Base-by-base conservation (phyloP, 106 monocot species). In the Dendrobium nobile region DNA sequence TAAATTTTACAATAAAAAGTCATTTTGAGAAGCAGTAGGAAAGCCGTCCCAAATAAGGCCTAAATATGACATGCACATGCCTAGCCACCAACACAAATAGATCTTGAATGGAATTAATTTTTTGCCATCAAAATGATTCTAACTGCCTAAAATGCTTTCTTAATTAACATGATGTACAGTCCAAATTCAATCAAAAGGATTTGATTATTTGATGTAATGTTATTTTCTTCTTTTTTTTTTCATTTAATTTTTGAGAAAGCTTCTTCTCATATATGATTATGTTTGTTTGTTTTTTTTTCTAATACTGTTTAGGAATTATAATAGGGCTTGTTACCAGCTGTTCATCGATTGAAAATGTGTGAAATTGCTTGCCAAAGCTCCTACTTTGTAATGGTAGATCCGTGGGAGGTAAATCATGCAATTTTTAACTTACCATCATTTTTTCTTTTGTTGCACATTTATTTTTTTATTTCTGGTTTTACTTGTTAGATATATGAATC, bases 361-460 rank as follows among this genome's bases (percentile, higher is more conserved):
- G 87, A 96, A 65, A 85, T 91, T 43, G 89, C 91, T 67, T 93
- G 93, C 79, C 85, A 86, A 84, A 96, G 87, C 88, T 96, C 93
- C 78, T 85, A 87, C 6, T 93, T 93, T 85, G 80, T 96, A 13
- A 96, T 91, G 93, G 91, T 96, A 54, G 91, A 96, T 87, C 85
- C 85, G 54, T 95, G 95, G 95, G 95, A 95, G 95, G 95, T 95
- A 87, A 86, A 78, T 81, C 16, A 47, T 37, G 2, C 70, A 4
- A 70, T 9, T 26, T 9, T 26, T 7, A 17, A 33, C 42, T 78
- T 7, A 3, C 47, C 8, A 19, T 70, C 37, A 37, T 37, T 33
- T 67, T 73, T 41, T 8, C 27, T 76, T 2, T 27, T 51, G 47
- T 43, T 80, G 7, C 20, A 45, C 33, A 37, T 70, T 28, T 37